Evolutionary conservation across 225 moss, liverwort and hornwort genomes (phyloP).

Genomic region (Marchantia polymorpha): DNA sequence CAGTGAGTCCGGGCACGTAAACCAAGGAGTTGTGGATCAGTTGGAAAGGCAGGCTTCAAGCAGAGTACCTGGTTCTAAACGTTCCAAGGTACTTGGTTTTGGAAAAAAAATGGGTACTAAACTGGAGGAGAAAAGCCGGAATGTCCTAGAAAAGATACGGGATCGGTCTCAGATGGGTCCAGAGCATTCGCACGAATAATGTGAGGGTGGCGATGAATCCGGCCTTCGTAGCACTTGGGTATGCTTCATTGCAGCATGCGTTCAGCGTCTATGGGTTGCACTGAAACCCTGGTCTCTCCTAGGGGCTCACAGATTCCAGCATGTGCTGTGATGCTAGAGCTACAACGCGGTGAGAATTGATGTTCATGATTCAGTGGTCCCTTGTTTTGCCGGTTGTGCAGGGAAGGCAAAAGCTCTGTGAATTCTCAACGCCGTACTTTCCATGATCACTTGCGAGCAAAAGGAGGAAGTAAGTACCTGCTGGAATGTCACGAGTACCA

Average conservation of each 20-base stretch:
- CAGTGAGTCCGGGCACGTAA: slow-evolving; percentile 35
- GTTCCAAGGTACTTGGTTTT: slow-evolving; percentile 52
- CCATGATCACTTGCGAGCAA: slow-evolving; percentile 30
- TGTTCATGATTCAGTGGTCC: slow-evolving; percentile 38
- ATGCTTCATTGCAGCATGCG: slow-evolving; percentile 26
- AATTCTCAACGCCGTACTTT: slow-evolving; percentile 25
- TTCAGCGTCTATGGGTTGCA: slow-evolving; percentile 30
- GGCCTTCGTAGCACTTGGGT: slow-evolving; percentile 1
- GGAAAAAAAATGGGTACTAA: slow-evolving; percentile 62
- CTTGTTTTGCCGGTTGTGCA: slow-evolving; percentile 54
- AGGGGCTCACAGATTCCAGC: slow-evolving; percentile 23
- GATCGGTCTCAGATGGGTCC: slow-evolving; percentile 35
- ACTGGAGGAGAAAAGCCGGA: slow-evolving; percentile 65
- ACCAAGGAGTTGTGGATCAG: slow-evolving; percentile 24
- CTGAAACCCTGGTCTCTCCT: slow-evolving; percentile 20
- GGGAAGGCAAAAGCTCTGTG: slow-evolving; percentile 49
- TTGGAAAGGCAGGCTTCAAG: slow-evolving; percentile 13
- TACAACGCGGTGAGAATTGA: slow-evolving; percentile 21
- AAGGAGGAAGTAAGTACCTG: slow-evolving; percentile 19
- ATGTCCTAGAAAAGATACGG: slow-evolving; percentile 61
- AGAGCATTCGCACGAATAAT: slow-evolving; percentile 30
- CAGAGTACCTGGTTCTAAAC: slow-evolving; percentile 28
- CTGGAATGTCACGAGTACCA: slow-evolving; percentile 9
- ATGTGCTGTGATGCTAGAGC: slow-evolving; percentile 27
- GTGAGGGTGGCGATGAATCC: slow-evolving; percentile 16